Evolutionary conservation across 2,329 filamentous ascomycete species (phyloP), one percentile per base, ranked within the genome.

Genomic region (Penicillium sp.): DNA sequence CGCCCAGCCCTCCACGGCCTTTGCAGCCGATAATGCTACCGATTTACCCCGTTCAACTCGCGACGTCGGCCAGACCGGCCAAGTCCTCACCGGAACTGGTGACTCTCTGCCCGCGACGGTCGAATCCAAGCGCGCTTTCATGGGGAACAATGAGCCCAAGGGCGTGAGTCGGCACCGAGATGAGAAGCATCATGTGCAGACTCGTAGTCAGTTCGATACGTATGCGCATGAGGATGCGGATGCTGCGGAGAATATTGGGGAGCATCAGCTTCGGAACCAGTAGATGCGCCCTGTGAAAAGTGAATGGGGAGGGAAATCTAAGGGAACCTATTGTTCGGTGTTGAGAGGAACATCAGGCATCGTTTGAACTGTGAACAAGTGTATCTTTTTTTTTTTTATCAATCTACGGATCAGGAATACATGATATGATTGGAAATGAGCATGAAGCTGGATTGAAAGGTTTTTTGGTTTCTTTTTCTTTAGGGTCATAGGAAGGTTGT

Each of bases 21-120:
- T 66, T 13, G 75, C 73, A 0, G 75, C 72, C 6, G 72, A 75
- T 49, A 79, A 79, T 50, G 59, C 67, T 6, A 72, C 67, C 29
- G 73, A 77, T 40, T 70, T 78, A 48, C 71, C 77, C 4, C 63
- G 58, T 25, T 62, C 66, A 18, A 59, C 63, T 2, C 46, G 55
- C 9, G 73, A 74, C 46, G 61, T 63, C 27, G 66, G 63, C 4
- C 47, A 62, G 12, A 59, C 57, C 0, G 65, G 64, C 3, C 70
- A 74, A 37, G 64, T 73, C 2, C 46, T 72, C 11, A 72, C 66
- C 0, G 71, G 70, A 1, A 73, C 68, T 4, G 71, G 72, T 2
- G 64, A 73, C 47, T 56, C 59, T 2, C 53, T 73, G 32, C 66
- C 71, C 4, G 64, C 67, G 0, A 57, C 64, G 9, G 56, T 68